Evolutionary conservation across 169 alveolate genomes (phyloP), one percentile per base, ranked within the genome.

Genomic region (Besnoitia besnoiti): DNA sequence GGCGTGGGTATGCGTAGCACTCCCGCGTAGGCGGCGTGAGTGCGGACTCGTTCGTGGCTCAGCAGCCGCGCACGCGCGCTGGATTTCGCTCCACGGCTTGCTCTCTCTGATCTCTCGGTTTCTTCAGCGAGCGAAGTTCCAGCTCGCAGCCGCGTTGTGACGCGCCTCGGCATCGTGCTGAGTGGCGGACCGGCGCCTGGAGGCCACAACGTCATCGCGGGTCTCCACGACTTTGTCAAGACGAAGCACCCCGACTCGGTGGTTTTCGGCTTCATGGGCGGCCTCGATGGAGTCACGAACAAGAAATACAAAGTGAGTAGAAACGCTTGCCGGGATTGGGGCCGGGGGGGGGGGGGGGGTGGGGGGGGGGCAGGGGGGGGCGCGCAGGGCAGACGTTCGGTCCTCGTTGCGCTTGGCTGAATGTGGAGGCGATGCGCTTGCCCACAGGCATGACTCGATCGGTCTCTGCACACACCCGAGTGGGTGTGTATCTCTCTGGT

Each of bases 121-220:
- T 50, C 62, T 50, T 10, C 80, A 33, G 80, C 39, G 3, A n/a
- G 80, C 80, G 80, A 33, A 7, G 46, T 30, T 30, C 35, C 46
- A 35, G 21, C 39, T 5, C 80, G 46, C 14, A 37, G n/a, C 3
- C 47, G 80, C 39, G 46, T 30, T 14, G 80, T 67, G 39, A n/a
- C 91, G 46, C 94, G 95, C 59, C 93, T 99, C 24, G 99, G 99
- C 42, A 97, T 98, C 55, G 99, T 99, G 1, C 96, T 99, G 21
- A 97, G 99, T 62, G 99, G 99, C 27, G 99, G 99, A 37, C 99
- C 99, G 85, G 99, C 99, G 7, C 99, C 99, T 0, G 99, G 99
- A 42, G 99, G 99, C 19, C 99, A 99, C 96, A 99, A 99, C 94
- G 99, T 99, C 44, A 98, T 99, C 75, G 97, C 99, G 0, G 99